These are phyloP conservation scores for Penicillium daleae DNA, from an alignment of 495 filamentous ascomycete species.

Conservation along the genomic window DNA sequence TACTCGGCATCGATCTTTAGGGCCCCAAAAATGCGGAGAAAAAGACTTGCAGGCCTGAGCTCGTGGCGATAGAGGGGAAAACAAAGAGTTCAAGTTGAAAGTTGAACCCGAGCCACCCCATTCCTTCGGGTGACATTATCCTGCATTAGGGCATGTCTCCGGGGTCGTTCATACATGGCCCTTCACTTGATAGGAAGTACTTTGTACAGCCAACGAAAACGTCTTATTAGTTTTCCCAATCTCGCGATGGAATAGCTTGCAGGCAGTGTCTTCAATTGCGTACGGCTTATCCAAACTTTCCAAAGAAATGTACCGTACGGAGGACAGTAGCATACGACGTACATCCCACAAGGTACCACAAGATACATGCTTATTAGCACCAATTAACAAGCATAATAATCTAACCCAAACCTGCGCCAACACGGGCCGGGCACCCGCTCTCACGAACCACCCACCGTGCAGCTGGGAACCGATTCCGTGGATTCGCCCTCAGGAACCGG, in stretches of 20 bases:
- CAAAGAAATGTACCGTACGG: not conserved
- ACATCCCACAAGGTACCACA: not conserved
- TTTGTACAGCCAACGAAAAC: not conserved
- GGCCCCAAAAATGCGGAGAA: slow-evolving; percentile 21
- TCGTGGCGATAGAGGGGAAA: not conserved
- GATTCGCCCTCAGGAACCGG: slow-evolving; percentile 18
- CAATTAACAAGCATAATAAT: not conserved
- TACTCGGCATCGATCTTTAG: slow-evolving; percentile 2
- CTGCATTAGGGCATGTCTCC: slow-evolving; percentile 1
- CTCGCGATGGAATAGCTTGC: not conserved
- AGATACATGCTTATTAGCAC: not conserved
- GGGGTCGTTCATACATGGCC: not conserved
- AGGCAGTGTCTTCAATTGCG: not conserved
- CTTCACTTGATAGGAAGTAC: not conserved
- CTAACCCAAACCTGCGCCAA: not conserved
- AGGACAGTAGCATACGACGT: not conserved
- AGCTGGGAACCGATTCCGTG: slow-evolving; percentile 17
- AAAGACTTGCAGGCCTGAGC: not conserved
- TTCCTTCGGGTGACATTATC: not conserved
- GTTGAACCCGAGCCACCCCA: not conserved
- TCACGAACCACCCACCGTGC: slow-evolving; percentile 19
- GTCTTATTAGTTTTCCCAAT: not conserved
- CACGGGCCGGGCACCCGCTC: slow-evolving; percentile 11
- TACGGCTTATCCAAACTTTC: not conserved
- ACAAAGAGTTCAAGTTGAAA: not conserved